Evolutionary conservation across 257 asterid genomes (phyloP).

Genomic region (Solanum pinnatisectum): DNA sequence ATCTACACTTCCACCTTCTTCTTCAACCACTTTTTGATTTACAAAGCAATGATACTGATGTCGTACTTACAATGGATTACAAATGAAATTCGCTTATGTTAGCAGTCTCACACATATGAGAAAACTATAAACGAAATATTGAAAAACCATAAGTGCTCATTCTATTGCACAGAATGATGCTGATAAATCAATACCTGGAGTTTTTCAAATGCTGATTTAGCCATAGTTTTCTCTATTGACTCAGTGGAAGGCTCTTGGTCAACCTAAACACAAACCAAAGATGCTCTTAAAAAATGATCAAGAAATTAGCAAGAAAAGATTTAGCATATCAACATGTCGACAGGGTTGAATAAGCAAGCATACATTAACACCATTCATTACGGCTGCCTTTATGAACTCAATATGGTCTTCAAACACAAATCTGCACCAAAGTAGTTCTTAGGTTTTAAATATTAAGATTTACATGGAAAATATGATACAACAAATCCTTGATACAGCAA

Average conservation of each 20-base stretch:
- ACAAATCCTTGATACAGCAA: not conserved
- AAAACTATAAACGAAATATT: not conserved
- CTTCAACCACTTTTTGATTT: not conserved
- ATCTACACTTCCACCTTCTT: not conserved
- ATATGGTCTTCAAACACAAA: conserved; percentile 94
- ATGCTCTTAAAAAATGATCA: not conserved
- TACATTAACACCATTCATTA: conserved; percentile 79
- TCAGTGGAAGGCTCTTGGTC: conserved; percentile 40
- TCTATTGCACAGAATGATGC: not conserved
- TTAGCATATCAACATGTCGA: not conserved
- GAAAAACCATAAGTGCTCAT: not conserved
- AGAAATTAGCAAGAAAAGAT: not conserved
- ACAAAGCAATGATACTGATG: not conserved
- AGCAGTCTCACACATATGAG: not conserved
- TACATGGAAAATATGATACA: not conserved
- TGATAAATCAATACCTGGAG: conserved; percentile 48
- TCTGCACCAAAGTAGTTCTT: conserved; percentile 26
- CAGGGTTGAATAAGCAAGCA: conserved; percentile 7
- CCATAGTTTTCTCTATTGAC: conserved; percentile 45
- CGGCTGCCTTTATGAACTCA: conserved; percentile 79
- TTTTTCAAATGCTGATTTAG: conserved; percentile 69
- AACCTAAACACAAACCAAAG: conserved; percentile 30
- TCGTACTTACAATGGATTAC: not conserved
- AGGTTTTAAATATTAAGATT: not conserved
- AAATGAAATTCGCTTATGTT: not conserved